Conservation (phyloP, 441 rosid species). For the Populus hybrid region DNA sequence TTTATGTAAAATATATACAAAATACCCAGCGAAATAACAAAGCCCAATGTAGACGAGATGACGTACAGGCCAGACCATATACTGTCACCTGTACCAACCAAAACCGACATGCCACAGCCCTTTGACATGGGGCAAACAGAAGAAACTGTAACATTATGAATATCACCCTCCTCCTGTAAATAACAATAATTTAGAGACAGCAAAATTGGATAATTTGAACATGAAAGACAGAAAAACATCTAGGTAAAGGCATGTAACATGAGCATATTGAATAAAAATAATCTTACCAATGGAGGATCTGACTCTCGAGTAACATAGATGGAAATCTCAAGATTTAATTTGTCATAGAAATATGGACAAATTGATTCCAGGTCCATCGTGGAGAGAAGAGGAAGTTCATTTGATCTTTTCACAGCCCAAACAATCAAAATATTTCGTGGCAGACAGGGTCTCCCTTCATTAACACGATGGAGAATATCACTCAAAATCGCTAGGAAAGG, state of each 20-base stretch:
- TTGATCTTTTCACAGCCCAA: constrained; percentile 77
- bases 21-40: constrained; percentile 40
- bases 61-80: constrained; percentile 75
- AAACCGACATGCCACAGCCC: constrained; percentile 52
- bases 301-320: constrained; percentile 74
- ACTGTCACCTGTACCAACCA: constrained; percentile 74
- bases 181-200: background rate
- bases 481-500: constrained; percentile 82
- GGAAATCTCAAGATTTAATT: constrained; percentile 47
- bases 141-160: constrained; percentile 26
- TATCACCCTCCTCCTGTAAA: constrained; percentile 71
- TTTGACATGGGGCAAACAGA: constrained; percentile 32
- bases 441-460: constrained; percentile 59
- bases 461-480: constrained; percentile 63
- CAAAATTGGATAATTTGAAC: background rate
- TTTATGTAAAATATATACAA: constrained; percentile 54
- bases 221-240: background rate
- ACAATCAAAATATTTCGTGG: constrained; percentile 57
- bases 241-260: background rate
- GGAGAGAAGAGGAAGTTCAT: constrained; percentile 75
- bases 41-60: constrained; percentile 54
- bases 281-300: constrained; percentile 60
- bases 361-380: constrained; percentile 51
- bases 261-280: constrained; percentile 2
- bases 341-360: constrained; percentile 47